Conservation (phyloP, 2,329 filamentous ascomycete species). For the Monosporascus sp. region DNA sequence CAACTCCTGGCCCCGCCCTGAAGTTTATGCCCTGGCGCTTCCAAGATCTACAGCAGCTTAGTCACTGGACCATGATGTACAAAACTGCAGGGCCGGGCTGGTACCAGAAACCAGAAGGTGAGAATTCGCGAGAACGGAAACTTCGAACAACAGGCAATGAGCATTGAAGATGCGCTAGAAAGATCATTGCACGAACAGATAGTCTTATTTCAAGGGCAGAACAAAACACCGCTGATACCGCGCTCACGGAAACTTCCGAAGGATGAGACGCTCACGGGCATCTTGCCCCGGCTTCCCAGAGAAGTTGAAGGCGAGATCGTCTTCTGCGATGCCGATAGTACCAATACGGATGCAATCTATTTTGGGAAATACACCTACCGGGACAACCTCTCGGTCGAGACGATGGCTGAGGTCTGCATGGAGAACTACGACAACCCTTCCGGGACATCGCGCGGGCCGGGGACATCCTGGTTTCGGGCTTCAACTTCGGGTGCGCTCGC, state of each 20-base stretch:
- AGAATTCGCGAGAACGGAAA: conserved; percentile 66
- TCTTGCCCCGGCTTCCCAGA: conserved; percentile 84
- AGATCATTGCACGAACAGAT: conserved; percentile 6
- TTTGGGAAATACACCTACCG: conserved; percentile 83
- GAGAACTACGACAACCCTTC: conserved; percentile 84
- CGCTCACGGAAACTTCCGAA: neutral
- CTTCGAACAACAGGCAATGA: conserved; percentile 56
- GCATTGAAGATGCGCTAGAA: conserved; percentile 55
- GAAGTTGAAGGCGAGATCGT: conserved; percentile 74
- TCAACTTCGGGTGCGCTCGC: conserved; percentile 82
- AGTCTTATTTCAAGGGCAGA: conserved; percentile 3
- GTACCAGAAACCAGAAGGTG: conserved; percentile 68
- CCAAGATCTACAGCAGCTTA: too few species aligned
- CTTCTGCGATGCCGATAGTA: neutral
- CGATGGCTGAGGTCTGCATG: conserved; percentile 90
- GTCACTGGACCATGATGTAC: conserved; percentile 59
- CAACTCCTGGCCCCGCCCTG: conserved; percentile 68
- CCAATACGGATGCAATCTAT: conserved; percentile 47
- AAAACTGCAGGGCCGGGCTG: conserved; percentile 60
- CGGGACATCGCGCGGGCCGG: conserved; percentile 55
- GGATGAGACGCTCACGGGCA: conserved; percentile 61
- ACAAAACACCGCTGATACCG: neutral
- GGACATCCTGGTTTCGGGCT: conserved; percentile 81
- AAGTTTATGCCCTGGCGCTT: conserved; percentile 79
- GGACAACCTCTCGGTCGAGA: conserved; percentile 68